Evolutionary conservation across 345 rosid species (phyloP), one percentile per base, ranked within the genome.

Genomic region (Populus davidiana): DNA sequence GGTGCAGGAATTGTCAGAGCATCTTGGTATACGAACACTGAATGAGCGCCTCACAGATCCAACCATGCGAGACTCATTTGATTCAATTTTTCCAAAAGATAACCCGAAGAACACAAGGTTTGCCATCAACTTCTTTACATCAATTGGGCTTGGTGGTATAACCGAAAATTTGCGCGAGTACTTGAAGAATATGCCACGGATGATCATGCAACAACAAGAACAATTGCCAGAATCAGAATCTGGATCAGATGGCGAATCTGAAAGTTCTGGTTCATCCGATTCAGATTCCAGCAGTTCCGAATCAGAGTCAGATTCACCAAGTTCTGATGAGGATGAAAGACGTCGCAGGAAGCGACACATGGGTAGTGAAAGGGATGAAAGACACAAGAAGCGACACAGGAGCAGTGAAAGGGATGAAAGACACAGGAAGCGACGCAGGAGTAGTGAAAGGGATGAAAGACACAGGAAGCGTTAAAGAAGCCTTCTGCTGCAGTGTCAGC

Each of bases 121-220:
- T 81, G 69, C 98, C 67, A 92, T 93, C 67, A 96, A 96, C 83
- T 96, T 93, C 79, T 92, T 96, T 83, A 96, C 97, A 20, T 92
- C 99, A 59, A 92, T 93, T 84, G 99, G 99, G 54, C 94, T 96
- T 29, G 99, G 98, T 84, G 99, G 98, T 52, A 92, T 96, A 80
- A 96, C 98, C 7, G 97, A 96, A 83, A 96, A 86, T 79, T 86
- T 93, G 69, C 91, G 97, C 0, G 98, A 92, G 79, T 93, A 96
- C 81, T 70, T 92, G 80, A 93, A 96, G 93, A 93, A 96, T 81
- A 90, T 96, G 99, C 98, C 98, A 0, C 86, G 93, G 29, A 96
- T 92, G 64, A 93, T 95, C 80, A 91, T 93, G 99, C 94, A 93
- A 83, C 98, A 90, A 66, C 97, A 88, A 77, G 85, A 89, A 76